Evolutionary conservation across 2,329 filamentous ascomycete species (phyloP).

Genomic region (Colletotrichum tofieldiae): DNA sequence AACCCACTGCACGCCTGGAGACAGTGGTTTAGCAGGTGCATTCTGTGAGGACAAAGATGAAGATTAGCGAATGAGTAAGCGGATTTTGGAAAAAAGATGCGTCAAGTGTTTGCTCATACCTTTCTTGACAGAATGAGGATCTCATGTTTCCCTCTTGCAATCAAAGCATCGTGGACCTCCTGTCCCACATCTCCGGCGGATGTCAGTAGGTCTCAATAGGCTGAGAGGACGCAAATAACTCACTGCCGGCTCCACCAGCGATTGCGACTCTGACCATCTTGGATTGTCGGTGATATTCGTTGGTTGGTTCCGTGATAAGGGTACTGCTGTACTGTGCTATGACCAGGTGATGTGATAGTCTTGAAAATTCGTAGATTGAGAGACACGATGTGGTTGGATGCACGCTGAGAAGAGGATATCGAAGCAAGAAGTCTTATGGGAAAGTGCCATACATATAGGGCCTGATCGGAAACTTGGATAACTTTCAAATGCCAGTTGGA

Average conservation of each 20-base stretch:
- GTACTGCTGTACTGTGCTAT: too few relatives aligned
- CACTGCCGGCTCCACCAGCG: slow-evolving; percentile 45
- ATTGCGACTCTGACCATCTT: slow-evolving; percentile 48
- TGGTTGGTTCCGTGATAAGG: too few relatives aligned
- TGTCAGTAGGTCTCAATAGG: not conserved
- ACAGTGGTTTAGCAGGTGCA: slow-evolving; percentile 32
- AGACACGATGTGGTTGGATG: not conserved
- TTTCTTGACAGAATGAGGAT: slow-evolving; percentile 67
- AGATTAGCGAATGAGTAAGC: not conserved
- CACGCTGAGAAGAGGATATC: not conserved
- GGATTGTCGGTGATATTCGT: not conserved
- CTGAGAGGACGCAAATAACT: rapidly evolving
- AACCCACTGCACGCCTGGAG: slow-evolving; percentile 55
- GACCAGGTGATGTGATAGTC: not conserved
- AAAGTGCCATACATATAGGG: not conserved
- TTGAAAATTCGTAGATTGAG: not conserved
- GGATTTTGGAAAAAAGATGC: not conserved
- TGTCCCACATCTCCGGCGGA: slow-evolving; percentile 62
- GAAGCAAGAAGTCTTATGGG: not conserved
- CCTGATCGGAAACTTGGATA: too few relatives aligned
- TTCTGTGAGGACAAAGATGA: slow-evolving; percentile 44
- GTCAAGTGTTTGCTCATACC: slow-evolving; percentile 47
- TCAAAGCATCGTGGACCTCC: slow-evolving; percentile 66
- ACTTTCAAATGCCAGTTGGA: too few relatives aligned
- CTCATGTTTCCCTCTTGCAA: slow-evolving; percentile 65